A percentile compares a stretch with the other conserved stretches of the same genome.
Evolutionary conservation across 2,329 filamentous ascomycete species (phyloP).

Genomic region (Diplodia seriata): DNA sequence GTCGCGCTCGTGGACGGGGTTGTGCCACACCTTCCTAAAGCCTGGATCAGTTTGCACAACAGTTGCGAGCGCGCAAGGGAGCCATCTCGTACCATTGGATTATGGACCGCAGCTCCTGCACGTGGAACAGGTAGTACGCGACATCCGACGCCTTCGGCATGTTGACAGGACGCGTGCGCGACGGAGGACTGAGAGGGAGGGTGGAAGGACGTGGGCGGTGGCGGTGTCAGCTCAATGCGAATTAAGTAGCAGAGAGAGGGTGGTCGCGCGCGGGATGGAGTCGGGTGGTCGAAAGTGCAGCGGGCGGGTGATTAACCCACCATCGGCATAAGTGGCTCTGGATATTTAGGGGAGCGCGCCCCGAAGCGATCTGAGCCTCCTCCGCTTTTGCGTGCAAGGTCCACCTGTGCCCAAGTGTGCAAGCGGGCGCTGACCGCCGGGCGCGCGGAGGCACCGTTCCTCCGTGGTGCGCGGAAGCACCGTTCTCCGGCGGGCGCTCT

Average conservation of each 20-base stretch:
- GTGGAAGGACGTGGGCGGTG: background rate
- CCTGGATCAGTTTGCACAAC: constrained; percentile 27
- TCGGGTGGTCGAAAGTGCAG: background rate
- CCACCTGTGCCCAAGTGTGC: background rate
- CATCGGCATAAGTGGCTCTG: constrained; percentile 15
- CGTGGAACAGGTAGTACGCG: constrained; percentile 77
- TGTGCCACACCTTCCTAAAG: constrained; percentile 92
- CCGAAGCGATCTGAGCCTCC: constrained; percentile 24
- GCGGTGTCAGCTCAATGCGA: background rate
- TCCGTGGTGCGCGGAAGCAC: background rate
- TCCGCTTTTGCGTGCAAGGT: constrained; percentile 24
- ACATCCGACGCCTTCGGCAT: constrained; percentile 56
- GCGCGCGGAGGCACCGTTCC: background rate
- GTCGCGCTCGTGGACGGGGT: constrained; percentile 86
- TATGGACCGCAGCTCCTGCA: constrained; percentile 78
- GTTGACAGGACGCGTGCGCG: constrained; percentile 32
- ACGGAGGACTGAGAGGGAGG: background rate
- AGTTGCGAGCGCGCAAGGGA: constrained; percentile 25
- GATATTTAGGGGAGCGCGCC: constrained; percentile 23
- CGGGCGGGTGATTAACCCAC: constrained; percentile 13
- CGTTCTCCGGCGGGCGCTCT: too few relatives aligned
- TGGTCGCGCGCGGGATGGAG: constrained; percentile 6
- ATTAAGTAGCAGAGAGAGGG: background rate
- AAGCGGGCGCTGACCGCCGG: constrained; percentile 12
- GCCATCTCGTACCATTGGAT: constrained; percentile 76